Conservation (phyloP, 257 asterid genomes). For the Solanum bulbocastanum region DNA sequence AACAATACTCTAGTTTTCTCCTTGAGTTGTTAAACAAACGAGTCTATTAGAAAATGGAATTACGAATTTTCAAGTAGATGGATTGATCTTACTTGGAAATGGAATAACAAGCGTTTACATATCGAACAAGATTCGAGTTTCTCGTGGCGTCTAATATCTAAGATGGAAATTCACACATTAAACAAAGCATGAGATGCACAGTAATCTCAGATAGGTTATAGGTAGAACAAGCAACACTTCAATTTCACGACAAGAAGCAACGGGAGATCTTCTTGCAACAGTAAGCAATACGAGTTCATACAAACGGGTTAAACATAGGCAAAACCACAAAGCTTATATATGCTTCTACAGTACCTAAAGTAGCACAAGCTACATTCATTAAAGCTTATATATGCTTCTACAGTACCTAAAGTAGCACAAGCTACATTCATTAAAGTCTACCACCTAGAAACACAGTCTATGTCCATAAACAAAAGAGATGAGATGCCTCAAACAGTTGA, state of each 20-base stretch:
- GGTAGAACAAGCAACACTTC: background rate
- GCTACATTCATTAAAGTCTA: background rate
- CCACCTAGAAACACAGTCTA: background rate
- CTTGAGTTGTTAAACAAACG: too few relatives aligned
- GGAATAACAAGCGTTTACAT: background rate
- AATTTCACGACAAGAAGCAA: background rate
- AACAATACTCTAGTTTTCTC: background rate
- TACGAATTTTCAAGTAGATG: background rate
- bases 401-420: background rate
- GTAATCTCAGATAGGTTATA: background rate
- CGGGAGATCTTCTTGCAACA: background rate
- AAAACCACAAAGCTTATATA: background rate
- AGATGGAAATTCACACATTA: background rate
- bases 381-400: background rate
- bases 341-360: background rate
- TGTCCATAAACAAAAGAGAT: background rate
- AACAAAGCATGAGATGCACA: background rate
- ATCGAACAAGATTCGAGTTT: background rate
- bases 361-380: background rate
- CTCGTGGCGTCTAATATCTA: background rate
- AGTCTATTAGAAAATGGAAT: background rate
- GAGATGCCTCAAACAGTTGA: background rate
- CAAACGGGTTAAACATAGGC: background rate
- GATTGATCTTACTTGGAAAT: background rate
- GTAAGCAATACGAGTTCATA: background rate